Evolutionary conservation across 2,329 filamentous ascomycete species (phyloP).

Genomic region (Camptophora hylomeconis): DNA sequence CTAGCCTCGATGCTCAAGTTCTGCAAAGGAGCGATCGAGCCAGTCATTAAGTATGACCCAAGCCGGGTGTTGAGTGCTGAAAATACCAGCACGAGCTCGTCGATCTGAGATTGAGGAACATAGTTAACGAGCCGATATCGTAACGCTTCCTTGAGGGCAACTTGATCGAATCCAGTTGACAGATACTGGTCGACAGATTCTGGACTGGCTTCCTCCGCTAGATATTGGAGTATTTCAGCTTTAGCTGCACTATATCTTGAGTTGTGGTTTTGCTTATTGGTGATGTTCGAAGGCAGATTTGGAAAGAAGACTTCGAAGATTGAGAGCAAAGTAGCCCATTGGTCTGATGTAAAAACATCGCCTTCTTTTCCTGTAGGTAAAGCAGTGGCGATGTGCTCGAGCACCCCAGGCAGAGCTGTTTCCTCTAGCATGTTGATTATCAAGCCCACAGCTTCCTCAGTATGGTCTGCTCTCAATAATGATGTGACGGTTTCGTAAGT

Average conservation of each 20-base stretch:
- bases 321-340: constrained; percentile 47
- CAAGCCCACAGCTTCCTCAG: no score
- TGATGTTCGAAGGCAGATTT: constrained; percentile 30
- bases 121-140: constrained; percentile 35
- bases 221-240: constrained; percentile 18
- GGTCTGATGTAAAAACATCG: constrained; percentile 39
- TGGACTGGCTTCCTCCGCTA: constrained; percentile 22
- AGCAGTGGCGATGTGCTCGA: no score
- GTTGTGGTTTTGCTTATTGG: constrained; percentile 14
- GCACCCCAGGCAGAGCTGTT: no score
- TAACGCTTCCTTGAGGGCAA: constrained; percentile 37
- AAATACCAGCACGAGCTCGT: constrained; percentile 38
- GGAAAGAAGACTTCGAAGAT: constrained; percentile 46
- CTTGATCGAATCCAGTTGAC: constrained; percentile 29
- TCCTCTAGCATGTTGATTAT: no score
- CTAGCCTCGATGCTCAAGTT: constrained; percentile 41
- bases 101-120: constrained; percentile 35
- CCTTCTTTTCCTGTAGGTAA: no score
- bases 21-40: constrained; percentile 41
- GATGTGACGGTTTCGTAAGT: no score
- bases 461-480: no score
- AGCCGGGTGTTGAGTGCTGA: constrained; percentile 41
- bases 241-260: constrained; percentile 1
- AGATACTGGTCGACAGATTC: constrained; percentile 33
- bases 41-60: constrained; percentile 45